These are phyloP conservation scores for Glaciozyma martinii DNA, from an alignment of 768 basidiomycete genomes.

Conservation along the genomic window DNA sequence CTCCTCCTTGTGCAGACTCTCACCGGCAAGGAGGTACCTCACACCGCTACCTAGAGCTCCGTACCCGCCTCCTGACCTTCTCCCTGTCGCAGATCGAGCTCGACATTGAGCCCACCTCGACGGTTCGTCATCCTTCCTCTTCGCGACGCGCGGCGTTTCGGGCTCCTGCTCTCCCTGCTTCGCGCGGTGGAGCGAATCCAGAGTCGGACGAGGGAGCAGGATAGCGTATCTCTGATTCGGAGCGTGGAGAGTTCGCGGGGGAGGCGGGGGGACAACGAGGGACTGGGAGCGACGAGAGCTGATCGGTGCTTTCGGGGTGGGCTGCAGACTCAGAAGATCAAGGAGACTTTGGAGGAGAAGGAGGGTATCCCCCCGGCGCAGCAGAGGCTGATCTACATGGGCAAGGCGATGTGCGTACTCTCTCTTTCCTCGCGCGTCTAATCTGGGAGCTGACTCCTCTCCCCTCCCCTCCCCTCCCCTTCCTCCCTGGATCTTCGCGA, in stretches of 20 bases:
- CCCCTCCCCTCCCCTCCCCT: neutral
- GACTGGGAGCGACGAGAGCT: neutral
- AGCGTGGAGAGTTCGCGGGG: too few species aligned
- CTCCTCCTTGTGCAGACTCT: conserved; percentile 55
- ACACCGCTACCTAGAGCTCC: neutral
- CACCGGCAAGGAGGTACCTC: conserved; percentile 83
- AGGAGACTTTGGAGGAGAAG: conserved; percentile 97
- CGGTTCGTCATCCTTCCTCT: conserved; percentile 46
- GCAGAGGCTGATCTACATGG: conserved; percentile 85
- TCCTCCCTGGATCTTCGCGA: neutral
- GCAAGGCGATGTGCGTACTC: conserved; percentile 70
- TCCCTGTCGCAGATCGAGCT: conserved; percentile 63
- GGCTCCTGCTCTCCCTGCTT: neutral
- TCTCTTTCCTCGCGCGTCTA: too few species aligned
- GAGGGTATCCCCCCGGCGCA: conserved; percentile 94
- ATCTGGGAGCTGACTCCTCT: neutral
- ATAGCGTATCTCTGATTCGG: too few species aligned
- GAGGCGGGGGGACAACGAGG: conserved; percentile 15
- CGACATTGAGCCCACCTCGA: conserved; percentile 83
- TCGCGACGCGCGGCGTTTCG: neutral
- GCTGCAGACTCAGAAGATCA: conserved; percentile 78
- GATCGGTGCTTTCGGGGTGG: neutral
- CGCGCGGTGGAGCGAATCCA: too few species aligned
- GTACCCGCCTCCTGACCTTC: conserved; percentile 1
- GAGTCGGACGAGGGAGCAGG: too few species aligned